Conservation (phyloP, 2,329 filamentous ascomycete genomes). For the Cordyceps cateniannulata region DNA sequence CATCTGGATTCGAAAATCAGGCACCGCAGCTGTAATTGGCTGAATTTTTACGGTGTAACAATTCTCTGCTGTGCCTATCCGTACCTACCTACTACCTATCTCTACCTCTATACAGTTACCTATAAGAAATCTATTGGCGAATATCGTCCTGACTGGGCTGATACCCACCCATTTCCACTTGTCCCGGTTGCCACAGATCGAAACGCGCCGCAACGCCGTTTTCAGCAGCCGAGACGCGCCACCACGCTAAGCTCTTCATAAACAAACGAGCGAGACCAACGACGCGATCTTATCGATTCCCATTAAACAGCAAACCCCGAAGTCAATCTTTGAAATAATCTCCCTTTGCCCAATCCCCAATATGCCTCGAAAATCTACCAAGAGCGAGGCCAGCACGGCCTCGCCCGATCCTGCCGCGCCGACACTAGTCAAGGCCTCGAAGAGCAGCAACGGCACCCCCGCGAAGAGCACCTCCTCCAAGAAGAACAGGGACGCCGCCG, state of each 20-base stretch:
- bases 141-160: too few species aligned
- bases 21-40: too few species aligned
- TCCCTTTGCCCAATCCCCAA: not conserved
- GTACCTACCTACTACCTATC: not conserved
- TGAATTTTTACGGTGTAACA: too few species aligned
- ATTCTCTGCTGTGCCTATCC: too few species aligned
- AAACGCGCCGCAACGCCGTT: not conserved
- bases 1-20: too few species aligned
- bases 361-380: constrained; percentile 9
- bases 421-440: not conserved
- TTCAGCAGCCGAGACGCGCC: constrained; percentile 1
- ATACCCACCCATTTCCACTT: not conserved
- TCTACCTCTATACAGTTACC: too few species aligned
- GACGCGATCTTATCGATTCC: not conserved
- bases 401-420: constrained; percentile 9
- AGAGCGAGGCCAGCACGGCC: constrained; percentile 9
- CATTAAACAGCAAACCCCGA: too few species aligned
- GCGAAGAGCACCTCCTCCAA: not conserved
- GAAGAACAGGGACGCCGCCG: constrained; percentile 3
- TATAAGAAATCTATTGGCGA: not conserved
- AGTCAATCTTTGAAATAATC: too few species aligned
- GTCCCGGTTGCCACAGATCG: not conserved
- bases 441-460: not conserved
- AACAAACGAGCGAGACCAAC: not conserved
- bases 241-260: constrained; percentile 3